Base-by-base conservation (phyloP, 257 asterid species). In the Avicennia marina region DNA sequence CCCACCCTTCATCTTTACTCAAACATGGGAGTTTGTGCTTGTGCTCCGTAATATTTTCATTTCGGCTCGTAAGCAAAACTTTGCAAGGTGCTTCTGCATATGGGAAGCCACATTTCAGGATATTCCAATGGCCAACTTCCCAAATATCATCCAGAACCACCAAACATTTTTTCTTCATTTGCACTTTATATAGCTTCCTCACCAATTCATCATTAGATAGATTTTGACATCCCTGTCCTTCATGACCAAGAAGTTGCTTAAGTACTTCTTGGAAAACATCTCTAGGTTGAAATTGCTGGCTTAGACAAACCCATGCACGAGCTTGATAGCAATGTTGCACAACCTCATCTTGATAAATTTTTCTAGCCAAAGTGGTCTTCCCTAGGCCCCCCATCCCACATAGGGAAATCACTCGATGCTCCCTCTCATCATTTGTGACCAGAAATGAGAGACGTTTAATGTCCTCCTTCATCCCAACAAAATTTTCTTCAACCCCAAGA, bases 261-360 rank as follows among this genome's bases (percentile, higher is more conserved):
- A 47, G 33, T 11, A 47, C 1, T 47, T 24, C 17, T 47, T 20
- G 32, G 11, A 64, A 24, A n/a, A 53, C 58, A 26, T 44, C 65
- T 44, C 44, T 56, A 18, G 15, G 62, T 58, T 64, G 60, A 65
- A 69, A 59, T 27, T 51, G 55, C 11, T 58, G 64, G 1, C 66
- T 63, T 26, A 70, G 47, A 31, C 75, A 55, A 27, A 48, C 58
- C 75, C 75, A 70, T 0, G 52, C 63, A 7, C 12, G 33, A 15
- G n/a, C 24, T 13, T 58, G 25, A 42, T 41, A 58, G 11, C 25
- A 15, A 25, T 16, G 32, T 13, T 21, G 53, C 33, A 47, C 17
- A 3, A 4, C 18, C 17, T 47, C 33, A 1, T 9, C 17, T 11
- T 12, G 11, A 25, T 47, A 47, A 24, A 47, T 47, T 12, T 24